A percentile compares a stretch with the other conserved stretches of the same genome.
These are phyloP conservation scores for Quercus tomentella DNA, from an alignment of 331 rosid species.

Conservation along the genomic window DNA sequence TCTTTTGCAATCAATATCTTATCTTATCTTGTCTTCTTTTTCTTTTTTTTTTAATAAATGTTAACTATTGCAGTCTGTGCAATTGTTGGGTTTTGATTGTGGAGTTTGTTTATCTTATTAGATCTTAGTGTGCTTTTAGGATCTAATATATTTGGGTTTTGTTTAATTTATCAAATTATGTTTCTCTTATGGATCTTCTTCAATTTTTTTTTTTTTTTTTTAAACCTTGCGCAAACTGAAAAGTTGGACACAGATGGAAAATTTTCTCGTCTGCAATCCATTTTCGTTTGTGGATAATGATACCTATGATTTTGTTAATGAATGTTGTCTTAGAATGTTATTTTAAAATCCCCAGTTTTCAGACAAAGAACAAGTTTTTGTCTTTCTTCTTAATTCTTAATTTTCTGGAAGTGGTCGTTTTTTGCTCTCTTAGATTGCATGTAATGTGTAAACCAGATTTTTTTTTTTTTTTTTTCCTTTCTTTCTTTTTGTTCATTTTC, in stretches of 20 bases:
- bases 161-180: neutral
- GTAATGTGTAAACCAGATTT: neutral
- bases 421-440: neutral
- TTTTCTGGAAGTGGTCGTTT: neutral
- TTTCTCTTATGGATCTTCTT: neutral
- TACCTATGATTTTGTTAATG: too few relatives aligned
- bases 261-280: neutral
- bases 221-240: constrained; percentile 1
- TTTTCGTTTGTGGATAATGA: too few relatives aligned
- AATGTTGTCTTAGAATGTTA: neutral
- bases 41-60: too few relatives aligned
- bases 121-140: constrained; percentile 27
- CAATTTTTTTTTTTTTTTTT: neutral
- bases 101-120: neutral
- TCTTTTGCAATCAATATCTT: neutral
- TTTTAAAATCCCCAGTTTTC: neutral
- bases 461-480: neutral
- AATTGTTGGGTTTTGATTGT: too few relatives aligned
- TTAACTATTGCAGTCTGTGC: too few relatives aligned
- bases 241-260: neutral
- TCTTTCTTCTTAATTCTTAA: neutral
- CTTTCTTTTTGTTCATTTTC: neutral
- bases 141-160: constrained; percentile 15
- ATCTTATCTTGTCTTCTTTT: too few relatives aligned
- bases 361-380: neutral